Evolutionary conservation across 2,329 filamentous ascomycete species (phyloP).

Genomic region (Annulohypoxylon truncatum): DNA sequence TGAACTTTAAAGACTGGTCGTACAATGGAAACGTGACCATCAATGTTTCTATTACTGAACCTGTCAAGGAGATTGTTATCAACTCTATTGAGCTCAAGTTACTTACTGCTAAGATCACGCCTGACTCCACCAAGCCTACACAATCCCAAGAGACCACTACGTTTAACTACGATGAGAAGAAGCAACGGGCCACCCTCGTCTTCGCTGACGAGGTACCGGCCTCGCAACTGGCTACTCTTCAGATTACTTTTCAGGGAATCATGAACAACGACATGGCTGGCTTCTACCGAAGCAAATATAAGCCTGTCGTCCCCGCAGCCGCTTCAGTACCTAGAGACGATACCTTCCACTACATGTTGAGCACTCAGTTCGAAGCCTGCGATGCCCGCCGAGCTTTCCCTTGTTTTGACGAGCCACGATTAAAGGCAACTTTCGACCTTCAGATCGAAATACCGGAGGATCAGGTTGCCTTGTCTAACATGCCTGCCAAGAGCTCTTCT

Average conservation of each 20-base stretch:
- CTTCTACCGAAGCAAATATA: constrained; percentile 95
- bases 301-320: constrained; percentile 77
- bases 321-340: constrained; percentile 81
- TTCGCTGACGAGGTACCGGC: constrained; percentile 79
- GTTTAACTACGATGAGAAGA: constrained; percentile 83
- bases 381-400: constrained; percentile 96
- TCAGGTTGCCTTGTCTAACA: constrained; percentile 92
- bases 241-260: constrained; percentile 80
- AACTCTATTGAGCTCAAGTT: constrained; percentile 89
- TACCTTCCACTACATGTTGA: constrained; percentile 80
- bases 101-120: constrained; percentile 69
- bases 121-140: constrained; percentile 68
- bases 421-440: constrained; percentile 96
- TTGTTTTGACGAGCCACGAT: constrained; percentile 97
- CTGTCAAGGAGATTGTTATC: constrained; percentile 81
- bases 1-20: constrained; percentile 79
- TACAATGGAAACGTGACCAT: constrained; percentile 88
- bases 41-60: constrained; percentile 75
- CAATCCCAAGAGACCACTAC: constrained; percentile 70
- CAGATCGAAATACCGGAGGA: constrained; percentile 90
- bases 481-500: constrained; percentile 83
- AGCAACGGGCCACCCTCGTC: constrained; percentile 82
- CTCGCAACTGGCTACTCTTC: constrained; percentile 73
- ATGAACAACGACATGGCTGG: constrained; percentile 94
- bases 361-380: constrained; percentile 97